Percentiles rank a stretch among this genome's conserved stretches.
Conservation (phyloP, 2,329 filamentous ascomycete species). For the Nemania sp. region DNA sequence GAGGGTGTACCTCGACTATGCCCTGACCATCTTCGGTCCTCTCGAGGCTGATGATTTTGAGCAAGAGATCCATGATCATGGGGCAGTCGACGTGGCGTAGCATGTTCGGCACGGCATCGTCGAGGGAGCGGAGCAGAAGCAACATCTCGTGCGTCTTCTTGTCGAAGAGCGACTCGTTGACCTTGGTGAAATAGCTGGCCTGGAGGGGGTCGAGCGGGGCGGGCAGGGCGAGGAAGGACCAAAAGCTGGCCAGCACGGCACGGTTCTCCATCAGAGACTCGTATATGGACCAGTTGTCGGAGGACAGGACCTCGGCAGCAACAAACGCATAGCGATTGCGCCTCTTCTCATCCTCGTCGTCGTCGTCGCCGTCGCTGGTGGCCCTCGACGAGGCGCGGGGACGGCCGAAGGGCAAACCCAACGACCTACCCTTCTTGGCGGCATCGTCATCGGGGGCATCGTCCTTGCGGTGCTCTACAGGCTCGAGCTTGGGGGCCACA, state of each 20-base stretch:
- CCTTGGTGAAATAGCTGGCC: slow-evolving; percentile 97
- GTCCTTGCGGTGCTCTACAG: slow-evolving; percentile 53
- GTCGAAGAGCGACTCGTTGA: slow-evolving; percentile 96
- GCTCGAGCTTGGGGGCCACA: slow-evolving; percentile 73
- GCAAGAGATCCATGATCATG: slow-evolving; percentile 95
- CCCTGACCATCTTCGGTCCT: slow-evolving; percentile 89
- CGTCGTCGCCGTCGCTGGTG: slow-evolving; percentile 55
- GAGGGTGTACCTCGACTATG: slow-evolving; percentile 78
- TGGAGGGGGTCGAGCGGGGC: slow-evolving; percentile 89
- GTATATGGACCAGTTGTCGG: slow-evolving; percentile 95
- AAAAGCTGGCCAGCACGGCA: slow-evolving; percentile 79
- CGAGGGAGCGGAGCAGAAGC: slow-evolving; percentile 80
- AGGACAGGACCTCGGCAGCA: slow-evolving; percentile 89
- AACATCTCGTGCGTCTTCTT: slow-evolving; percentile 99
- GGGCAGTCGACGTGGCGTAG: slow-evolving; percentile 94
- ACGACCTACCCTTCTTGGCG: slow-evolving; percentile 46
- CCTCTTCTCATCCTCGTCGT: slow-evolving; percentile 85
- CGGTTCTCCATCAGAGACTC: slow-evolving; percentile 89
- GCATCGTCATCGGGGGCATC: slow-evolving; percentile 49
- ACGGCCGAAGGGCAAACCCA: slow-evolving; percentile 52
- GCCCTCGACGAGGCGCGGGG: slow-evolving; percentile 58
- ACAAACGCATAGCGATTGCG: slow-evolving; percentile 93
- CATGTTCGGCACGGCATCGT: slow-evolving; percentile 81
- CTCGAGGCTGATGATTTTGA: slow-evolving; percentile 97
- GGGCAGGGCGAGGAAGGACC: slow-evolving; percentile 84